phyloP scores from a whole-genome alignment of 2,329 filamentous ascomycete genomes.

The Drechslerella coelobrocha region DNA sequence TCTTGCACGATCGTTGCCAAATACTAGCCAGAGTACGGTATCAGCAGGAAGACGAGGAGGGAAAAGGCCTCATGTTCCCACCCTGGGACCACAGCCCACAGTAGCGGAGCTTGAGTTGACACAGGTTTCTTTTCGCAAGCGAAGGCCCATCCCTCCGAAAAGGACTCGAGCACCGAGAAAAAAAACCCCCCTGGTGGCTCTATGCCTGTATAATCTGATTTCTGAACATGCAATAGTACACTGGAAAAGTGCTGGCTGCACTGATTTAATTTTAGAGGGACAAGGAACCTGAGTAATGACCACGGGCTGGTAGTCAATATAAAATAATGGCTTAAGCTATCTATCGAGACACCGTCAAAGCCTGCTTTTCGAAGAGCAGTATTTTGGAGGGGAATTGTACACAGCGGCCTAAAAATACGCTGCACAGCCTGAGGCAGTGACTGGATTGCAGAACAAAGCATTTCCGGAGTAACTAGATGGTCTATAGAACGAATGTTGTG shows the following conservation, averaged over 20 bases:
- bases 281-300: conserved; percentile 29
- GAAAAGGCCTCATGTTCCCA: conserved; percentile 45
- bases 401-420: conserved; percentile 12
- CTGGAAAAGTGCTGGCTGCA: conserved; percentile 21
- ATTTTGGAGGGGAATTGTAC: not conserved
- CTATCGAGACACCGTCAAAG: not conserved
- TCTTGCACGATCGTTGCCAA: conserved; percentile 20
- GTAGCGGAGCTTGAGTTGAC: not conserved
- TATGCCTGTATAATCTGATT: conserved; percentile 21
- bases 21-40: conserved; percentile 13
- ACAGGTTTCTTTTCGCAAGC: conserved; percentile 44
- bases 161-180: not conserved
- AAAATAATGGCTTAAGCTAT: not conserved
- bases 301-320: not conserved
- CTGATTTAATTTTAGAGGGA: conserved; percentile 42
- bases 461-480: too few relatives aligned
- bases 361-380: not conserved
- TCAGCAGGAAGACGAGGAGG: conserved; percentile 19
- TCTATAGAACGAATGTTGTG: too few relatives aligned
- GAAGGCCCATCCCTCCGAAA: conserved; percentile 38
- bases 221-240: conserved; percentile 8
- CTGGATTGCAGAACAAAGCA: too few relatives aligned
- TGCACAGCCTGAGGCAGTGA: conserved; percentile 3
- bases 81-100: conserved; percentile 35
- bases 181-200: conserved; percentile 18